Evolutionary conservation across 1,284 basidiomycete genomes (phyloP), one percentile per base, ranked within the genome.

Genomic region (Trichosporon sp.): DNA sequence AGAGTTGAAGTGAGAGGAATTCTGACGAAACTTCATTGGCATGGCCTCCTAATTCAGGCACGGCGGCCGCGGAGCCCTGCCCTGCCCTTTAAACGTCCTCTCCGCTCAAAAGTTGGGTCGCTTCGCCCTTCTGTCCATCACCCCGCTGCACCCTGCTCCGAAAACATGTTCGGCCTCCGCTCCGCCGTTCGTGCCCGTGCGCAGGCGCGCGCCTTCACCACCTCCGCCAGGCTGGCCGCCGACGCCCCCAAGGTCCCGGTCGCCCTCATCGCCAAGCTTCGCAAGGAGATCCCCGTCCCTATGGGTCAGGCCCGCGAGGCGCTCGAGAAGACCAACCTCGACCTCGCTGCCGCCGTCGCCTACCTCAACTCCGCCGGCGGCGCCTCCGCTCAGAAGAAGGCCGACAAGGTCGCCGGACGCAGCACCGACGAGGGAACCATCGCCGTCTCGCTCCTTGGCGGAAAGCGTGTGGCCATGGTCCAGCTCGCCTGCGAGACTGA

Each of bases 401-500:
- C 89, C 0, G 90, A 87, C 58, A 97, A 96, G 79, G 85, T 97
- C 10, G 86, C 87, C 0, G 86, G 85, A 23, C 83, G 95, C 59
- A 78, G 83, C 9, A 87, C 94, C 1, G 84, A 85, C 32, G 88
- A 96, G 73, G 95, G 95, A 1, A 82, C 93, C 6, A 84, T 97
- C 34, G 88, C 87, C 56, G 82, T 91, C 19, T 87, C 86, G 32
- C 81, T 95, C 9, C 85, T 95, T 4, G 85, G 85, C 27, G 73
- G 73, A 11, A 83, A 91, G 46, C 85, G 90, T 27, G 92, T 90
- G 6, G 87, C 89, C 13, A 90, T 97, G 84, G 84, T 97, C 64
- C 95, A 98, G 79, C 84, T 97, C 66, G 94, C 92, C 74, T 97
- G 95, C 83, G 95, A 98, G 82, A 97, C 95, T 46, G 95, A 98